These are phyloP conservation scores for Cercospora beticola DNA, from an alignment of 2,329 filamentous ascomycete species.

Conservation along the genomic window DNA sequence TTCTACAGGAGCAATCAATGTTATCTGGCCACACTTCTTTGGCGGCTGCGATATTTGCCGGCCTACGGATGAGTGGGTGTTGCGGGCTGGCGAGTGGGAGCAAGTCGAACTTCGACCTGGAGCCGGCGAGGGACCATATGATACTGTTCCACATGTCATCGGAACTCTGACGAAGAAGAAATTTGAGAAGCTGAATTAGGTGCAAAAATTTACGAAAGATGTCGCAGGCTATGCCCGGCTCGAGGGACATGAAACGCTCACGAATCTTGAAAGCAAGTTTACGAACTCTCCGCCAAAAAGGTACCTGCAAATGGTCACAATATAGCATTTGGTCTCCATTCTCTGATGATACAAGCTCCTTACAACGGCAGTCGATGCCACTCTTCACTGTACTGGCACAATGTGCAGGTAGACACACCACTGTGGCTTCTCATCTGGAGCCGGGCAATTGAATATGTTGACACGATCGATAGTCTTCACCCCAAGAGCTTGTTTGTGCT, in stretches of 20 bases:
- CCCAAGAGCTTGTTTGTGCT: constrained; percentile 14
- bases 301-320: too few species aligned
- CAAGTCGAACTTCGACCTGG: constrained; percentile 35
- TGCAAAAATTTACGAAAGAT: not conserved
- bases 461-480: constrained; percentile 14
- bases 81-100: constrained; percentile 38
- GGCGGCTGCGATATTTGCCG: constrained; percentile 38
- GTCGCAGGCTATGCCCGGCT: not conserved
- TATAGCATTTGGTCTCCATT: too few species aligned
- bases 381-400: not conserved
- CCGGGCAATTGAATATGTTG: constrained; percentile 18
- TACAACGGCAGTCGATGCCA: too few species aligned
- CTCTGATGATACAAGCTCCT: too few species aligned
- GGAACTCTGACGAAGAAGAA: constrained; percentile 37
- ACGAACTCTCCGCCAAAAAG: too few species aligned
- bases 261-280: too few species aligned
- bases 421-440: not conserved
- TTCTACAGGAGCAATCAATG: constrained; percentile 32
- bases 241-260: too few species aligned
- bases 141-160: constrained; percentile 38
- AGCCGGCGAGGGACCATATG: constrained; percentile 37
- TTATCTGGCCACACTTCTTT: constrained; percentile 40
- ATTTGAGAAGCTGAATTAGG: constrained; percentile 19
- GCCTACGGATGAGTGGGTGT: constrained; percentile 40
- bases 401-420: constrained; percentile 19